Base-by-base conservation (phyloP, 495 filamentous ascomycete genomes). In the Penicillium cosmopolitanum region DNA sequence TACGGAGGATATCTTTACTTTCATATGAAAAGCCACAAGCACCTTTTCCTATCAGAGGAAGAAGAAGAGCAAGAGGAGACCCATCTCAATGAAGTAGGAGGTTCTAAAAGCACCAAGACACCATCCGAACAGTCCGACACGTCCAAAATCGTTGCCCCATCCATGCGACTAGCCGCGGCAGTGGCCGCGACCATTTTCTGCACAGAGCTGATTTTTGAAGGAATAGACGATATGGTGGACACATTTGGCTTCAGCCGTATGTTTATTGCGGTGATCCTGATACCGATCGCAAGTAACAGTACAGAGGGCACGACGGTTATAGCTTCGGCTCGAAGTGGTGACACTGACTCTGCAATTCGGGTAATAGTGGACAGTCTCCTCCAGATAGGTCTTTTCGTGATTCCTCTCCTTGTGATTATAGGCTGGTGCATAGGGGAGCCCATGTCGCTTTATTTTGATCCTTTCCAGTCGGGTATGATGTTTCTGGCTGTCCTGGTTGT, bases 1-100 rank as follows among this genome's bases (percentile, higher is more conserved):
- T 92, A 92, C 66, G 68, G 82, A 43, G 74, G 89, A 2, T 92
- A 91, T 64, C 80, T 92, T 43, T 62, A 89, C 18, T 92, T 73
- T 61, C 57, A 65, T 55, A 50, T 76, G 43, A 61, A 56, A 55
- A 60, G 67, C 21, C 66, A 72, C 50, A 56, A 56, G 3, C 57
- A 66, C 15, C 53, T 70, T 10, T 61, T 67, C 65, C 84, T 83
- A 19, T 51, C 61, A 4, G 56, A 61, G 10, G 60, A 61, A 10
- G 66, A 62, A 25, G 44, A 64, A 21, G 53, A 44, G 8, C 46
- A 43, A 50, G 15, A 16, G 7, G 36, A 52, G 23, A 43, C 15
- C 42, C n/a, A 8, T 5, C n/a, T 19, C 5, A 10, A 44, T 44
- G 16, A 6, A 12, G 0, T 16, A 3, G 16, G 16, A 44, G n/a